Evolutionary conservation across 331 rosid genomes (phyloP).

Genomic region (Telfairia occidentalis): DNA sequence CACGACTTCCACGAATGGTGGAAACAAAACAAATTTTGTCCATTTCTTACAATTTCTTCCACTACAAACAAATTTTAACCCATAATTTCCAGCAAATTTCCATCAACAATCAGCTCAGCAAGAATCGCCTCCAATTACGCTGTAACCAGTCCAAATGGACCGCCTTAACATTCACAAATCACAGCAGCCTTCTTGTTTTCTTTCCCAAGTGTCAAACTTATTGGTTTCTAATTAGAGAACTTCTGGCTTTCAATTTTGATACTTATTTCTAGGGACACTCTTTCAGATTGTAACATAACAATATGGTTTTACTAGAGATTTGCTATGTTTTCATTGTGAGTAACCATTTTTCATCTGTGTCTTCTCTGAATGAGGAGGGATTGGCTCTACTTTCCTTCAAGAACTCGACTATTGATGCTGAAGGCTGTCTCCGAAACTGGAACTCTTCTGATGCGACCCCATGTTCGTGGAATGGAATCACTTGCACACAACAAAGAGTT

Average conservation of each 20-base stretch:
- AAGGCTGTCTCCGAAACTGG: constrained; percentile 63
- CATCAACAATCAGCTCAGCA: constrained; percentile 17
- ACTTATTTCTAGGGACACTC: not conserved
- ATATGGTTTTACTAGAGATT: constrained; percentile 18
- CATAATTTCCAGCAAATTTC: not conserved
- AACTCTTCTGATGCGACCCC: constrained; percentile 62
- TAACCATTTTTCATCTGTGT: constrained; percentile 11
- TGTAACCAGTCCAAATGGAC: constrained; percentile 9
- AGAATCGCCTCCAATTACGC: constrained; percentile 33
- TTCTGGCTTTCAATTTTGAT: not conserved
- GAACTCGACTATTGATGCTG: constrained; percentile 42
- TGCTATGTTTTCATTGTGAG: constrained; percentile 12
- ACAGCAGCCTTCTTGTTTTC: constrained; percentile 1
- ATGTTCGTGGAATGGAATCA: constrained; percentile 85
- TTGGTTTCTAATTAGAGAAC: not conserved
- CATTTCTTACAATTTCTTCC: not conserved
- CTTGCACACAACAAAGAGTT: constrained; percentile 61
- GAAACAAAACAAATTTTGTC: not conserved
- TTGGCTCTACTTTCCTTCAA: constrained; percentile 37
- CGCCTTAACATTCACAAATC: not conserved
- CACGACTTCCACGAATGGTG: constrained; percentile 9
- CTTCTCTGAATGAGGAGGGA: constrained; percentile 22
- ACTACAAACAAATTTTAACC: not conserved
- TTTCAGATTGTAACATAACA: not conserved
- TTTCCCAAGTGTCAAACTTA: not conserved